phyloP scores from a whole-genome alignment of 768 basidiomycete genomes.

The Baorangia bicolor region DNA sequence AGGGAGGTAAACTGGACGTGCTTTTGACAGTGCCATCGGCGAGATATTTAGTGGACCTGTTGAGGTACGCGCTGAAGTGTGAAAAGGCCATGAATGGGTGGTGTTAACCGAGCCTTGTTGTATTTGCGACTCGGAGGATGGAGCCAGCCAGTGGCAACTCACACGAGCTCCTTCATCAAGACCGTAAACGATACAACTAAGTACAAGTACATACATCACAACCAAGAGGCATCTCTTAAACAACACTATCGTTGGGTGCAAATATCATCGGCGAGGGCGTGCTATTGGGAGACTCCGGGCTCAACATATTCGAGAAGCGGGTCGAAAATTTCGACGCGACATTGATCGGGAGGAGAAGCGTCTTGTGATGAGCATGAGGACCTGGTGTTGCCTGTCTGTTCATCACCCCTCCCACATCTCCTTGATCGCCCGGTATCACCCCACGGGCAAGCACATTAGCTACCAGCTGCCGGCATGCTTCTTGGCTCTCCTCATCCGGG shows the following conservation, averaged over 20 bases:
- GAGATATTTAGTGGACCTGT: conserved; percentile 39
- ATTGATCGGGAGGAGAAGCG: conserved; percentile 3
- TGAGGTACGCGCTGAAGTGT: conserved; percentile 33
- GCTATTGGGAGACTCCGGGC: neutral
- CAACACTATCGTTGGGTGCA: conserved; percentile 2
- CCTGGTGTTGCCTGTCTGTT: neutral
- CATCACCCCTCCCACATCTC: neutral
- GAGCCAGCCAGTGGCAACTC: neutral
- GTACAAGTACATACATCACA: neutral
- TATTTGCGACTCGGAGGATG: neutral
- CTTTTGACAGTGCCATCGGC: conserved; percentile 43
- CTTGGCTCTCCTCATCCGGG: conserved; percentile 3
- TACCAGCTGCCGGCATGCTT: neutral
- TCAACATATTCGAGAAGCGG: neutral
- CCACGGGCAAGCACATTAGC: neutral
- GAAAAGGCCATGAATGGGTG: conserved; percentile 24
- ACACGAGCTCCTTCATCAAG: neutral
- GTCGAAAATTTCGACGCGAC: neutral
- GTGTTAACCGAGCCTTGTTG: neutral
- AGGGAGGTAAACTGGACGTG: conserved; percentile 26
- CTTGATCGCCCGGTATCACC: neutral
- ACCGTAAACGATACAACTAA: neutral
- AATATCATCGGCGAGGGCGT: neutral
- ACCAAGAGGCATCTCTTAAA: neutral
- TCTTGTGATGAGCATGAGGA: neutral